Evolutionary conservation across 345 rosid genomes (phyloP), one percentile per base, ranked within the genome.

Genomic region (Balakata baccata): DNA sequence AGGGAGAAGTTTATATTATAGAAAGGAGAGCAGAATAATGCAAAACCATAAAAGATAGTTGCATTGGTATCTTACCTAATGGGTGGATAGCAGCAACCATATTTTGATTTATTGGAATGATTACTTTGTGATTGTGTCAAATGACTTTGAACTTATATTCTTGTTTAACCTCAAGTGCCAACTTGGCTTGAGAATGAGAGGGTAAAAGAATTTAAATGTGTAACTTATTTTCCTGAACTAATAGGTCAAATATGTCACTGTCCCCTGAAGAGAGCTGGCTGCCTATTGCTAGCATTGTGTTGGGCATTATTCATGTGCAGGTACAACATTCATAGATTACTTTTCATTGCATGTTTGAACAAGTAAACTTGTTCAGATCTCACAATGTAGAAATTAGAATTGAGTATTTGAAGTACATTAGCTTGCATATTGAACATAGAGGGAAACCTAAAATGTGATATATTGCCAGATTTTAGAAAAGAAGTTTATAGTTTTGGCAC

Each of bases 191-290:
- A 46, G 57, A 53, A 20, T 52, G 25, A 71, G 46, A 56, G 29
- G 41, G 25, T 51, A 18, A 63, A 20, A 69, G 53, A 45, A 66
- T 69, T 68, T 73, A 58, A 61, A 20, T 47, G 54, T 16, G 4
- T 54, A 53, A 52, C 14, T 58, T 41, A n/a, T 74, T 74, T 70
- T 4, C 38, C 39, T 63, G 45, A 64, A 64, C 74, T 71, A 54
- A 77, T 80, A 95, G 98, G 85, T 86, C 98, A 20, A 92, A 87
- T 74, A 83, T 95, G 51, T 89, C 98, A 1, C 77, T 95, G 22
- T 92, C 96, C 17, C 90, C 96, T 3, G 92, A 91, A 50, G 99
- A 95, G 53, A 91, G 92, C 74, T 95, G 98, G 99, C 81, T 95
- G 81, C 98, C 99, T 49, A 80, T 95, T 81, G 86, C 97, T 63